A percentile compares a stretch with the other conserved stretches of the same genome.
phyloP scores from a whole-genome alignment of 495 filamentous ascomycete species.

The Daldinia loculata region DNA sequence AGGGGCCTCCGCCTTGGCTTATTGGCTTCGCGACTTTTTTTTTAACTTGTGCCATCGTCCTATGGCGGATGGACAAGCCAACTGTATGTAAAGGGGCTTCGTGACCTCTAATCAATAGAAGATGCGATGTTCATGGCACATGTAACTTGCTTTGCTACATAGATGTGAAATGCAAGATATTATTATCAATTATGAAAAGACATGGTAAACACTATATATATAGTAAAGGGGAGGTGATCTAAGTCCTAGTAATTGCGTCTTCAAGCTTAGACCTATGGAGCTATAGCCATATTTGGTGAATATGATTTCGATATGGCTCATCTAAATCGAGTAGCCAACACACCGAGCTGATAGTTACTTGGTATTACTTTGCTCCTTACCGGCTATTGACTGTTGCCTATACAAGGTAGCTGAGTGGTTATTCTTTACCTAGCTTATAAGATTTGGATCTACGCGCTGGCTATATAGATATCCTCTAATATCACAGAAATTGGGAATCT shows the following conservation, averaged over 20 bases:
- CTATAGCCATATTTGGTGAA: background rate
- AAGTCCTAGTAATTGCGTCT: background rate
- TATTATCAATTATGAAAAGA: background rate
- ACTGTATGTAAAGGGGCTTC: constrained; percentile 24
- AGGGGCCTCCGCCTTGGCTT: background rate
- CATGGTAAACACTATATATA: background rate
- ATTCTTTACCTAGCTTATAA: too few relatives aligned
- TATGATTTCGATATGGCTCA: background rate
- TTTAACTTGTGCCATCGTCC: constrained; percentile 9
- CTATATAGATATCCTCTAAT: too few relatives aligned
- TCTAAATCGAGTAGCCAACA: too few relatives aligned
- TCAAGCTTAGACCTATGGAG: background rate
- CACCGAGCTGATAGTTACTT: too few relatives aligned
- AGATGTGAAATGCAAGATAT: constrained; percentile 2
- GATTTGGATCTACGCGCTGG: too few relatives aligned
- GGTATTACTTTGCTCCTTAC: too few relatives aligned
- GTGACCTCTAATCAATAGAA: constrained; percentile 26
- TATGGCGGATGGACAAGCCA: constrained; percentile 11
- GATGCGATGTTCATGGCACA: constrained; percentile 21
- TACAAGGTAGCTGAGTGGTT: too few relatives aligned
- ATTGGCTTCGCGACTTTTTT: constrained; percentile 22
- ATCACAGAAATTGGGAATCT: too few relatives aligned
- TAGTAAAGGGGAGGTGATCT: background rate
- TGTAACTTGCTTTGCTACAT: constrained; percentile 1
- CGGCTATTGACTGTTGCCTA: too few relatives aligned